A percentile compares a stretch with the other conserved stretches of the same genome.
phyloP scores from a whole-genome alignment of 2,329 filamentous ascomycete genomes.

The Scytalidium lignicola region DNA sequence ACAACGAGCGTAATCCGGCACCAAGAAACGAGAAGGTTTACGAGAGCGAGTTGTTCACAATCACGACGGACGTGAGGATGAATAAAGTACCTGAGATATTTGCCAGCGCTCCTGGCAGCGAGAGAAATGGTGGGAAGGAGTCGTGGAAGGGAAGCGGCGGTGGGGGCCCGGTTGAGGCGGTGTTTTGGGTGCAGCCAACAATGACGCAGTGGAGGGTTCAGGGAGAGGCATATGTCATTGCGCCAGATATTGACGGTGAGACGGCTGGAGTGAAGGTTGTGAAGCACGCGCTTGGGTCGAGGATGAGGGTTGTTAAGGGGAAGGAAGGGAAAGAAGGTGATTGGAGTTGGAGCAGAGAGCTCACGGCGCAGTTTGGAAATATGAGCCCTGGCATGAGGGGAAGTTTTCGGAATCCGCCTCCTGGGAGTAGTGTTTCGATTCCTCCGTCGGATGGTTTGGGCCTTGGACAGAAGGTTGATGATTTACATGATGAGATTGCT shows the following conservation, averaged over 20 bases:
- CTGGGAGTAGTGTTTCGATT: conserved; percentile 55
- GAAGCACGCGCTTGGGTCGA: conserved; percentile 51
- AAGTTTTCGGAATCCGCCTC: conserved; percentile 63
- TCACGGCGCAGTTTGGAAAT: conserved; percentile 89
- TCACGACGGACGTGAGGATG: conserved; percentile 89
- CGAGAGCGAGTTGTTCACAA: conserved; percentile 71
- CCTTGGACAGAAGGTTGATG: conserved; percentile 57
- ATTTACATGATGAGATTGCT: conserved; percentile 56
- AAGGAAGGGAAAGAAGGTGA: conserved; percentile 21
- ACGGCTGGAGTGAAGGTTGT: conserved; percentile 50
- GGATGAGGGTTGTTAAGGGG: conserved; percentile 53
- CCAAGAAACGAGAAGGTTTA: conserved; percentile 65
- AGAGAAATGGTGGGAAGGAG: conserved; percentile 27
- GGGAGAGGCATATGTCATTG: conserved; percentile 71
- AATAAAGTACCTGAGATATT: conserved; percentile 72
- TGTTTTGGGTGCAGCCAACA: conserved; percentile 71
- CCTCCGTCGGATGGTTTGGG: conserved; percentile 37
- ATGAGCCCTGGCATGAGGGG: conserved; percentile 75
- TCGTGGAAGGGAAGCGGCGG: conserved; percentile 49
- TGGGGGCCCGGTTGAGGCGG: conserved; percentile 71
- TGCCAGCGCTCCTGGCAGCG: conserved; percentile 38
- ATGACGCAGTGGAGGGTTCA: conserved; percentile 81
- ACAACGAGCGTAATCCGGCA: conserved; percentile 68
- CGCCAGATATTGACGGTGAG: conserved; percentile 55
- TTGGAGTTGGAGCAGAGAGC: conserved; percentile 72